These are phyloP conservation scores for Exophiala dermatitidis DNA, from an alignment of 2,329 filamentous ascomycete genomes.

Conservation along the genomic window DNA sequence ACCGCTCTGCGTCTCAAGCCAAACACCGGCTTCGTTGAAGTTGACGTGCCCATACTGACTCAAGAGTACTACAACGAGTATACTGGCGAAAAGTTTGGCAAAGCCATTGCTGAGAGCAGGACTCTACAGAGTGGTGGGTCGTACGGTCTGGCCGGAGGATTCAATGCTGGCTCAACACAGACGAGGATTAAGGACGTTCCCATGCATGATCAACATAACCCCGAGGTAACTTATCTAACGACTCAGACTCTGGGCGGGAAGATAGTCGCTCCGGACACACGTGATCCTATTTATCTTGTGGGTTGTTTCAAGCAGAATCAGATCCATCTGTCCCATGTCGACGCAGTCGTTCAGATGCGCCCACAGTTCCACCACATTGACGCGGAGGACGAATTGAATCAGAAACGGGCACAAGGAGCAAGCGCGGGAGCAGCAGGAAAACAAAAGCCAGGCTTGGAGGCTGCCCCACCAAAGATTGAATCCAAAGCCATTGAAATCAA, in stretches of 20 bases:
- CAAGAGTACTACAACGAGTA: constrained; percentile 69
- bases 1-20: constrained; percentile 75
- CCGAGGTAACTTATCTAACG: constrained; percentile 62
- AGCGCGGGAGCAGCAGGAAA: constrained; percentile 28
- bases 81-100: constrained; percentile 77
- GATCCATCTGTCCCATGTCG: constrained; percentile 76
- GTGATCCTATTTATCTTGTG: constrained; percentile 74
- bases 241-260: constrained; percentile 83
- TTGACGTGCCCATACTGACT: constrained; percentile 79
- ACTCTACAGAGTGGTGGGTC: constrained; percentile 55
- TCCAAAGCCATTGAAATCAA: constrained; percentile 79
- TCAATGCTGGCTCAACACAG: constrained; percentile 52
- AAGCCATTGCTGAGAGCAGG: constrained; percentile 56
- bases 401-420: constrained; percentile 38
- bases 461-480: constrained; percentile 44
- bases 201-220: constrained; percentile 58
- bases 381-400: constrained; percentile 66
- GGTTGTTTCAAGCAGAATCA: constrained; percentile 81
- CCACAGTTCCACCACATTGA: constrained; percentile 92
- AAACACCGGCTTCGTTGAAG: constrained; percentile 73
- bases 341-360: constrained; percentile 77
- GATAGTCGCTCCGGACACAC: constrained; percentile 60
- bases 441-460: constrained; percentile 32
- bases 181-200: constrained; percentile 31
- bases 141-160: constrained; percentile 65